Evolutionary conservation across 1,284 basidiomycete genomes (phyloP).

Genomic region (Melampsora larici-populina): DNA sequence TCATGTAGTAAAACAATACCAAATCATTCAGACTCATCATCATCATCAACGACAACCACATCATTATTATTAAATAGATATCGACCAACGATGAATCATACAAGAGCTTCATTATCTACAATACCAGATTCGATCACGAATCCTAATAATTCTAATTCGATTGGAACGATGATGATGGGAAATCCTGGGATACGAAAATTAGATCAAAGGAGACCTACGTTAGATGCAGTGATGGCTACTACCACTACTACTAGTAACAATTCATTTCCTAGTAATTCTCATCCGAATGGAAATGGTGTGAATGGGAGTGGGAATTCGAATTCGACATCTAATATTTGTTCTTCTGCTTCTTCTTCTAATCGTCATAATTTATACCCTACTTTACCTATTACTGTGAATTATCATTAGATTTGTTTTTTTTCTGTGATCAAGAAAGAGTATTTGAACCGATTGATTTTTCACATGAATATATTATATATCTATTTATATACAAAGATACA

Average conservation of each 20-base stretch:
- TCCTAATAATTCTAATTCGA: not conserved
- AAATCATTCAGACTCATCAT: too few species aligned
- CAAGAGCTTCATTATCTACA: not conserved
- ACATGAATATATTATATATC: not conserved
- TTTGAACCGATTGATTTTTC: not conserved
- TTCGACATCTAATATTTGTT: constrained; percentile 8
- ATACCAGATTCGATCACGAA: not conserved
- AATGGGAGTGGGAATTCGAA: too few species aligned
- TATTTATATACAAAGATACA: not conserved
- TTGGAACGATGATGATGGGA: not conserved
- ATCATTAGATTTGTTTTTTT: constrained; percentile 11
- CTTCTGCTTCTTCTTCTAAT: constrained; percentile 9
- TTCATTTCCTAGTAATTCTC: constrained; percentile 2
- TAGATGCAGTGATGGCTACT: constrained; percentile 39
- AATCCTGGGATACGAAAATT: not conserved
- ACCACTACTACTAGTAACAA: constrained; percentile 23
- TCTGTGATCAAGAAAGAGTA: not conserved
- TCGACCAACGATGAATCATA: not conserved
- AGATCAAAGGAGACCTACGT: constrained; percentile 23
- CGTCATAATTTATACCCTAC: constrained; percentile 32
- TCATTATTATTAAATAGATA: not conserved
- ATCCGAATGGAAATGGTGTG: not conserved
- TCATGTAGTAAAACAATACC: not conserved
- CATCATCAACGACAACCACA: not conserved
- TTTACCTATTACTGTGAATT: constrained; percentile 37